A percentile compares a stretch with the other conserved stretches of the same genome.
These are phyloP conservation scores for Aspergillus campestris DNA, from an alignment of 495 filamentous ascomycete genomes.

Conservation along the genomic window DNA sequence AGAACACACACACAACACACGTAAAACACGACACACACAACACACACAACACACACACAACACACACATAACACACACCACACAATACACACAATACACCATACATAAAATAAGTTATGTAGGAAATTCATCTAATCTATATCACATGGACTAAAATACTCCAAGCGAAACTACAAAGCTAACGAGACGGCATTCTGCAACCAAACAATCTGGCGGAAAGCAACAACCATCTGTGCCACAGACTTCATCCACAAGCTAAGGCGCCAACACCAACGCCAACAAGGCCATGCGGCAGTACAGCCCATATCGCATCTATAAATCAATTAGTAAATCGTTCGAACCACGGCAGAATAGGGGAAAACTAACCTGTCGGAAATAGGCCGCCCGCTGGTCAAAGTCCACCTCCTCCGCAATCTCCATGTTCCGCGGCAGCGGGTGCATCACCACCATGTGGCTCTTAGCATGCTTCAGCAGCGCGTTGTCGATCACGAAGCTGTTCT, in stretches of 20 bases:
- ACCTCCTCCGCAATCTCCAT: constrained; percentile 90
- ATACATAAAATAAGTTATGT: constrained; percentile 24
- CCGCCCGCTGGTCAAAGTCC: constrained; percentile 92
- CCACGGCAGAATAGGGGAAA: constrained; percentile 2
- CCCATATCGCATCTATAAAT: constrained; percentile 84
- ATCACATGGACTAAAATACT: constrained; percentile 19
- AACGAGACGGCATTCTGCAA: constrained; percentile 6
- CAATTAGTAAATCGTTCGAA: constrained; percentile 22
- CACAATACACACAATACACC: constrained; percentile 22
- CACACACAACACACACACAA: constrained; percentile 18
- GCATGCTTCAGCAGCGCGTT: constrained; percentile 85
- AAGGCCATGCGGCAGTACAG: constrained; percentile 97
- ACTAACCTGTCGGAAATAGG: constrained; percentile 98
- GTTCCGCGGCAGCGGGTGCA: constrained; percentile 93
- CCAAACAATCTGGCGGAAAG: not conserved
- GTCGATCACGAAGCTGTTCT: constrained; percentile 79
- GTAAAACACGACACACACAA: constrained; percentile 15
- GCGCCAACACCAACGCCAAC: constrained; percentile 81
- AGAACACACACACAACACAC: constrained; percentile 14
- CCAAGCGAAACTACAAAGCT: constrained; percentile 14
- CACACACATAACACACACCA: constrained; percentile 22
- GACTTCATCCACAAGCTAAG: constrained; percentile 20
- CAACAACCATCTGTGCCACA: not conserved
- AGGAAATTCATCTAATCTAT: constrained; percentile 39
- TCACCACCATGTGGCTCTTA: constrained; percentile 82